Conservation (phyloP, 805 yeast species). For the Wickerhamomyces bisporus region DNA sequence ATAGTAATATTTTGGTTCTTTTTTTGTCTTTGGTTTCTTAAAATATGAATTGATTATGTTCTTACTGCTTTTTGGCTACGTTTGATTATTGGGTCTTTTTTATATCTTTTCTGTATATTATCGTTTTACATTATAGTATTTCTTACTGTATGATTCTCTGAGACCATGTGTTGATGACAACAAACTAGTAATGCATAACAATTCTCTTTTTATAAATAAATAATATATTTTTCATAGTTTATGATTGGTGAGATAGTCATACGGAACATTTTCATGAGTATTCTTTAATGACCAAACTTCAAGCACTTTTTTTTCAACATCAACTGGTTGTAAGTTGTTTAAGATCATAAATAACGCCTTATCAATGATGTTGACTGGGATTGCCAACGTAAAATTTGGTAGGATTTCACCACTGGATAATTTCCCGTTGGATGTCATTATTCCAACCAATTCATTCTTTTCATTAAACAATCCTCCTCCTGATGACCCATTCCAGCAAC, state of each 20-base stretch:
- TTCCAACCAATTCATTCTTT: constrained; percentile 20
- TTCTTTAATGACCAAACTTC: constrained; percentile 22
- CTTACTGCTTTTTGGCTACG: no score
- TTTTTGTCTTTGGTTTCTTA: no score
- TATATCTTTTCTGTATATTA: no score
- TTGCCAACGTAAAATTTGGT: constrained; percentile 24
- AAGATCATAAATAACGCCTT: constrained; percentile 16
- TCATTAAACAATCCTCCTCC: constrained; percentile 26
- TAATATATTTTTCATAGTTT: neutral
- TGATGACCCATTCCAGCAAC: constrained; percentile 27
- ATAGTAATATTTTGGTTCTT: no score
- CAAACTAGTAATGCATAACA: no score
- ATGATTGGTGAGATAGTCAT: constrained; percentile 1
- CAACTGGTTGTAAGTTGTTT: constrained; percentile 8
- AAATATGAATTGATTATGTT: no score
- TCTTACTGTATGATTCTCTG: no score
- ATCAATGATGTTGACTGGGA: constrained; percentile 21
- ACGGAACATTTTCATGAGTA: constrained; percentile 11
- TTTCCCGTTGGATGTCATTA: constrained; percentile 27
- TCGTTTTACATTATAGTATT: no score
- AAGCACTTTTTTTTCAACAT: constrained; percentile 8
- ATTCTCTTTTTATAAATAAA: no score
- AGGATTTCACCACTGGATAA: constrained; percentile 22
- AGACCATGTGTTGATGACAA: no score
- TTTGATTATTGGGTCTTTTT: no score